phyloP scores from a whole-genome alignment of 129 eudicot species.

The Calendula officinalis region DNA sequence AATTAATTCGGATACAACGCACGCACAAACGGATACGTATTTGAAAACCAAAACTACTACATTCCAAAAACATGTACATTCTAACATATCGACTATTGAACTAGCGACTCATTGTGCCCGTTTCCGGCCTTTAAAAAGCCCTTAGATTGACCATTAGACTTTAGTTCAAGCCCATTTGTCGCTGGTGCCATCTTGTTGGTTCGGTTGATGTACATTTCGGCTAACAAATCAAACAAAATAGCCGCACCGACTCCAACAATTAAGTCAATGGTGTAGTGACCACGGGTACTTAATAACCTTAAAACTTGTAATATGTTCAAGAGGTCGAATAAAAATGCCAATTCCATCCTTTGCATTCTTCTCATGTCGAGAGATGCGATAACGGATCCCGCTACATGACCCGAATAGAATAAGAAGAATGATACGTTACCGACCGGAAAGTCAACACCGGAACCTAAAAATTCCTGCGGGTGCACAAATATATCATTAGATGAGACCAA shows the following conservation, averaged over 20 bases:
- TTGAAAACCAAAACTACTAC: background rate
- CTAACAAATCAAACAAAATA: slow-evolving; percentile 56
- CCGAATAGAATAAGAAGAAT: slow-evolving; percentile 81
- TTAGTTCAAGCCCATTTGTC: background rate
- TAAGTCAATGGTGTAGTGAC: slow-evolving; percentile 85
- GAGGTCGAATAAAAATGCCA: slow-evolving; percentile 49
- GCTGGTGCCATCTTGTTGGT: background rate
- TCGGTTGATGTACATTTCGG: slow-evolving; percentile 24
- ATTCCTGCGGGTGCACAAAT: slow-evolving; percentile 34
- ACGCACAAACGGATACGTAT: too few species aligned
- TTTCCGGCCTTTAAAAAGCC: slow-evolving; percentile 20
- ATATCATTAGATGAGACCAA: background rate
- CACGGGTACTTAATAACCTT: slow-evolving; percentile 63
- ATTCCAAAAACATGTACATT: background rate
- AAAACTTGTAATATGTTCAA: slow-evolving; percentile 54
- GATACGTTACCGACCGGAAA: slow-evolving; percentile 85
- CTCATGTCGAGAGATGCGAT: slow-evolving; percentile 88
- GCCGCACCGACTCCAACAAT: slow-evolving; percentile 86
- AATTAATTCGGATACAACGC: too few species aligned
- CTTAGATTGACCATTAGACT: background rate
- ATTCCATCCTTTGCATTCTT: slow-evolving; percentile 59
- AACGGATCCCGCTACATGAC: slow-evolving; percentile 78
- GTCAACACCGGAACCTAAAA: slow-evolving; percentile 77
- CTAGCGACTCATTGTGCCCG: slow-evolving; percentile 1
- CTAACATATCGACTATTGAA: background rate